Base-by-base conservation (phyloP, 257 asterid genomes). In the Leonotis leonurus region DNA sequence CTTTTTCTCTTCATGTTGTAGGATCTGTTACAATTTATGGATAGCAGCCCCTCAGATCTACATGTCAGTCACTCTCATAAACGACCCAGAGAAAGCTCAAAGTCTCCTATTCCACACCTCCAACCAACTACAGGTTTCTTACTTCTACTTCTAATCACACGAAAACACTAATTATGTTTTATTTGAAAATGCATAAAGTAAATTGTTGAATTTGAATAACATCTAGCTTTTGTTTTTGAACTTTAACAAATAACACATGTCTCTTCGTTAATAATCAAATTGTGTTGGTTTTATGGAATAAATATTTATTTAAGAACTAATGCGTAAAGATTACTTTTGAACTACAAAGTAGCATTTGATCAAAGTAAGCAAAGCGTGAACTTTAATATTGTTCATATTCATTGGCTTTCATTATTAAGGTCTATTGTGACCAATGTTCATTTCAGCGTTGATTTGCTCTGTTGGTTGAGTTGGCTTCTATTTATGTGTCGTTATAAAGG, bases 101-200 rank as follows among this genome's bases (percentile, higher is more conserved):
- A 75, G 49, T 70, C 82, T 36, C 83, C 79, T 39, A 26, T 64
- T 75, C 73, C 82, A 54, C 64, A 43, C 21, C 43, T 49, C 62
- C 72, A 72, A 56, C 25, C 73, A 70, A 70, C 51, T 57, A 56
- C 73, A 64, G 77, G 69, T 76, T 57, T 60, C 62, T 25, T 20
- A 39, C 13, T 53, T 52, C 13, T 55, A 17, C 18, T 43, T n/a
- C 9, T 26, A 53, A 33, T 27, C 13, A 8, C 39, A 17, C 24
- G 40, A 27, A 25, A 35, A 33, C 30, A 8, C 59, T 49, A 12
- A 49, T 22, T 37, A 64, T 16, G 39, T 16, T 30, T 52, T 35
- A 51, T 49, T 17, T 53, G 33, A 16, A 37, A 53, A 27, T 64
- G 26, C 2, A 11, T 35, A 35, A 35, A 11, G 46, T 51, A 52